A percentile compares a stretch with the other conserved stretches of the same genome.
Conservation (phyloP, 108 stramenopile genomes). For the Discostella stelligeroides region DNA sequence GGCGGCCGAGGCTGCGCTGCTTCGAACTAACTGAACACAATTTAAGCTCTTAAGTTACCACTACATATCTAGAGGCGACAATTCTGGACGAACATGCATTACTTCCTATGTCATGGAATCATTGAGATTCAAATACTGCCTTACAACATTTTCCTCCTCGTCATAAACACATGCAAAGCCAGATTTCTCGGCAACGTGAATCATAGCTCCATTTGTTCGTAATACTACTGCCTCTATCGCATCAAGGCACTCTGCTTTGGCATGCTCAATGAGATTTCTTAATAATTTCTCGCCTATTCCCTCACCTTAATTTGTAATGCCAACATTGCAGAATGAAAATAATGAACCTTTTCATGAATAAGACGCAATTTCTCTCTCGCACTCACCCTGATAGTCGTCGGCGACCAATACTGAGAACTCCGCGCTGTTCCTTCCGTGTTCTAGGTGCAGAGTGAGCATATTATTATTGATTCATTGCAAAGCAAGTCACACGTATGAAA, state of each 20-base stretch:
- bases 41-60: not conserved
- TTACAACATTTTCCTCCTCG: conserved; percentile 24
- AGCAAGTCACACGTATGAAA: no score
- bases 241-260: conserved; percentile 22
- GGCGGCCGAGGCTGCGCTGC: conserved; percentile 33
- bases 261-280: conserved; percentile 17
- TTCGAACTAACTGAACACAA: not conserved
- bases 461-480: not conserved
- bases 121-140: conserved; percentile 21
- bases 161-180: conserved; percentile 38
- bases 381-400: conserved; percentile 37
- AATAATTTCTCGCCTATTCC: conserved; percentile 26
- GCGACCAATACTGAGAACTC: conserved; percentile 37
- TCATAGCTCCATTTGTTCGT: conserved; percentile 35
- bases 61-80: conserved; percentile 9
- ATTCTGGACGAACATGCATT: no score
- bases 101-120: no score
- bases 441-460: not conserved
- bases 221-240: conserved; percentile 34
- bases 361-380: not conserved
- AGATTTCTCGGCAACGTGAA: conserved; percentile 32
- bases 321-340: not conserved
- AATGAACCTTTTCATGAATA: not conserved
- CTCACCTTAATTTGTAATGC: not conserved
- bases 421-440: conserved; percentile 30